Base-by-base conservation (phyloP, 1,139 yeast species). In the Taphrina pruni region DNA sequence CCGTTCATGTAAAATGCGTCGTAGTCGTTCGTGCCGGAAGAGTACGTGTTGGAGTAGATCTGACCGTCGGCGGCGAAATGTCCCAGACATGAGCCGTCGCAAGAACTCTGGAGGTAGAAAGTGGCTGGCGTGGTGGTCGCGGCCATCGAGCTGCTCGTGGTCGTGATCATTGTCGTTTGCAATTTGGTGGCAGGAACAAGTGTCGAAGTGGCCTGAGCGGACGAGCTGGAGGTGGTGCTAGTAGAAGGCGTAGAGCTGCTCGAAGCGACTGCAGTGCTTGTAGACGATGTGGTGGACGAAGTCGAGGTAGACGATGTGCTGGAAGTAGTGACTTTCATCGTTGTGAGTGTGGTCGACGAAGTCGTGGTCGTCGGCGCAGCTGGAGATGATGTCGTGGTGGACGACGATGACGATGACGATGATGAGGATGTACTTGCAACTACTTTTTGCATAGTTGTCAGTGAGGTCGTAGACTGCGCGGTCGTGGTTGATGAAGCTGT, bases 61-160 rank as follows among this genome's bases (percentile, higher is more conserved):
- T 56, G 60, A 39, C 41, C 50, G 39, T 56, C 60, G 12, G 60
- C 60, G 20, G 60, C 60, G 50, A 20, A 56, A 26, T 56, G 46
- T 17, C 60, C 60, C n/a, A 56, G 46, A 56, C 60, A 56, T n/a
- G 60, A 39, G 8, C 38, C 50, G 21, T 56, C 60, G 17, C 60
- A 56, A 38, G 60, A 56, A 56, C 60, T 56, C 38, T 26, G 26
- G 2, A 56, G 35, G 36, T 56, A 56, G 60, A 56, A 56, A 12
- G 60, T 38, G 21, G 43, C 57, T 12, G 57, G 43, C 17, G 43
- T 17, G 4, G 43, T 54, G 20, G 43, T 35, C 12, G 54, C 43
- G 9, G 57, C 26, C 43, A 9, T 17, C 6, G 43, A 6, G 21
- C 57, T 54, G 26, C 57, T 54, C 7, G 57, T 54, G 6, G 57